These are phyloP conservation scores for Linnemannia exigua DNA, from an alignment of 192 early-diverging fungal genomes.

Conservation along the genomic window DNA sequence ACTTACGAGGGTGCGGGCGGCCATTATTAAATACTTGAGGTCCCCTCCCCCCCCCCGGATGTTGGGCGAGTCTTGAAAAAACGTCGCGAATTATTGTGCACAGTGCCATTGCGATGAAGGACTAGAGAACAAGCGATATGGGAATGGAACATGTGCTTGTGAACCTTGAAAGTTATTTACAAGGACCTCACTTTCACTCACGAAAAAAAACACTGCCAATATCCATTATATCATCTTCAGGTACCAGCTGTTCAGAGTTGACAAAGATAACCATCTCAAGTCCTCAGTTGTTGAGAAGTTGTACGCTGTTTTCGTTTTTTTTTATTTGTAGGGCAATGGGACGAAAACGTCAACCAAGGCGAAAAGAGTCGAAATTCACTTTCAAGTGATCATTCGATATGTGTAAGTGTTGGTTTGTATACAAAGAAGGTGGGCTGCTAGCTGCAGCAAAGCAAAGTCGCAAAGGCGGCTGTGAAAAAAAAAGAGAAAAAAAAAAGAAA, in stretches of 20 bases:
- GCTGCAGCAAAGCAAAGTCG: not conserved
- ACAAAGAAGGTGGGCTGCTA: not conserved
- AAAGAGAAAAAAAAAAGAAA: not conserved
- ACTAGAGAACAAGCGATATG: too few species aligned
- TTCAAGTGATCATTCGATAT: not conserved
- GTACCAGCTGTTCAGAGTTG: too few species aligned
- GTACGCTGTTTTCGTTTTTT: not conserved
- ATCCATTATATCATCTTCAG: too few species aligned
- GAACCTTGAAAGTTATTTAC: too few species aligned
- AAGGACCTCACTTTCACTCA: too few species aligned
- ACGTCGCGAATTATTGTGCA: not conserved
- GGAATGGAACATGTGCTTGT: too few species aligned
- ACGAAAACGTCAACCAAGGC: not conserved
- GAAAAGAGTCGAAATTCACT: not conserved
- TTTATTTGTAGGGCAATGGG: not conserved
- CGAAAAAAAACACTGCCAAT: too few species aligned
- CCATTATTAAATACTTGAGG: too few species aligned
- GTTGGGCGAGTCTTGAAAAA: not conserved
- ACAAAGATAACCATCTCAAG: too few species aligned
- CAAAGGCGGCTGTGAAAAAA: not conserved
- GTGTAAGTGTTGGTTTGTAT: not conserved
- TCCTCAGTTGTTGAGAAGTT: not conserved
- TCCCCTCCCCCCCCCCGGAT: too few species aligned
- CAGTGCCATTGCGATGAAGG: too few species aligned
- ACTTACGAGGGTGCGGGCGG: too few species aligned